These are phyloP conservation scores for Lasiodiplodia hormozganensis DNA, from an alignment of 2,329 filamentous ascomycete genomes.

Conservation along the genomic window DNA sequence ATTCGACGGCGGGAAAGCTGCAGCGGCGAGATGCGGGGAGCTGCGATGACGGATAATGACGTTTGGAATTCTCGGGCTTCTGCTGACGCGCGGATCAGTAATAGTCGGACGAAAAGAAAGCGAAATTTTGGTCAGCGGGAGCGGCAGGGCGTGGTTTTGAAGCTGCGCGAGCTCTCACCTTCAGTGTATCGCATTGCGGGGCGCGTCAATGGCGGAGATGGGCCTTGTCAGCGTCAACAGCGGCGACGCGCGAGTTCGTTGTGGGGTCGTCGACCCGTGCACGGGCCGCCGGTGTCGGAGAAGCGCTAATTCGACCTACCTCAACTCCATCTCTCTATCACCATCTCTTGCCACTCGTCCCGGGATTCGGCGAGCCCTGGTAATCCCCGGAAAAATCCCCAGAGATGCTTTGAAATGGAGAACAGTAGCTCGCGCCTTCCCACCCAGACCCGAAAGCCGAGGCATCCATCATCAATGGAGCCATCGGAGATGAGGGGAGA, in stretches of 20 bases:
- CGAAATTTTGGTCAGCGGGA: not conserved
- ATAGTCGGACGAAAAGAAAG: not conserved
- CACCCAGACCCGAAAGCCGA: too few relatives aligned
- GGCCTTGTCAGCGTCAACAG: conserved; percentile 28
- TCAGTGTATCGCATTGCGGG: conserved; percentile 1
- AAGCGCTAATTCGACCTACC: conserved; percentile 1
- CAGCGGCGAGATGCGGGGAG: conserved; percentile 21
- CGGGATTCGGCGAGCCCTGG: too few relatives aligned
- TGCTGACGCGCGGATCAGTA: not conserved
- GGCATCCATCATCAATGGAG: too few relatives aligned
- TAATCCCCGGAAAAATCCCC: not conserved
- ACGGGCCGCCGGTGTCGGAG: conserved; percentile 13
- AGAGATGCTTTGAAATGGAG: not conserved
- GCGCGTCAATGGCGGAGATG: conserved; percentile 30
- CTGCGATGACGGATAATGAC: conserved; percentile 19
- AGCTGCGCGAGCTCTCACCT: not conserved
- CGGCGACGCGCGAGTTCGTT: conserved; percentile 13
- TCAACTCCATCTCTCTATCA: not conserved
- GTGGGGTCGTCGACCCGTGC: not conserved
- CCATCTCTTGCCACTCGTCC: not conserved
- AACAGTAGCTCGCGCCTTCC: not conserved
- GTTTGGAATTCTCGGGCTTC: not conserved
- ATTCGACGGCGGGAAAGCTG: not conserved
- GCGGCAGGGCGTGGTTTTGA: conserved; percentile 16
- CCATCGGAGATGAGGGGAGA: too few relatives aligned